Base-by-base conservation (phyloP, 2,329 filamentous ascomycete species). In the Pseudocercospora pini-densiflorae region DNA sequence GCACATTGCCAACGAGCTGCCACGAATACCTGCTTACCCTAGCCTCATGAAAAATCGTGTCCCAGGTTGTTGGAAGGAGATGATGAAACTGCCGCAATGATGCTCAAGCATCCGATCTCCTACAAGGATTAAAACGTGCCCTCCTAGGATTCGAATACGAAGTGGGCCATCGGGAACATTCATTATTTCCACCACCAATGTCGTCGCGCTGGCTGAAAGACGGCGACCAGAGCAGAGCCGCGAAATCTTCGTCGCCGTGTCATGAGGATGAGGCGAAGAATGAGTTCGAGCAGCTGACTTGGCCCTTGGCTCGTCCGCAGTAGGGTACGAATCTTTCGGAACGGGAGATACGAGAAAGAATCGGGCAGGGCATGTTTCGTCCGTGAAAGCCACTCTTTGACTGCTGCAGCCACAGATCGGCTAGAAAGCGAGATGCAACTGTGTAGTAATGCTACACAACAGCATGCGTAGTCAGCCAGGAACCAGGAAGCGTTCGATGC, bases 361-460 rank as follows among this genome's bases (percentile, higher is more conserved):
- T 61, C 43, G 59, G 63, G 58, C n/a, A 58, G 9, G 49, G 24
- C 45, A 61, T 7, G 57, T 47, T 59, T 53, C 57, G 63, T 62
- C 59, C 59, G 49, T 33, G 53, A 31, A 19, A 19, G 31, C 53
- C 21, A 31, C 9, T 57, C 29, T 61, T 33, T n/a, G 55, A 33
- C 19, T 27, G 12, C n/a, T 10, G 6, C 47, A 23, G 14, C 27
- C n/a, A n/a, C 27, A n/a, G 21, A 14, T 59, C 43, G 62, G 24
- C 29, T 51, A 55, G n/a, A 40, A 51, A 64, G 45, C 54, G 55
- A 64, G 62, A 40, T 64, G 62, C 29, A 60, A 43, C 21, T 2
- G 55, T 31, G 31, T 31, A 10, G 62, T 53, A 40, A 64, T 23
- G 27, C 40, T 12, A 43, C 23, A 23, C 4, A 14, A 14, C 21